Conservation (phyloP, 1,284 basidiomycete genomes). For the Cryptococcus sp. region DNA sequence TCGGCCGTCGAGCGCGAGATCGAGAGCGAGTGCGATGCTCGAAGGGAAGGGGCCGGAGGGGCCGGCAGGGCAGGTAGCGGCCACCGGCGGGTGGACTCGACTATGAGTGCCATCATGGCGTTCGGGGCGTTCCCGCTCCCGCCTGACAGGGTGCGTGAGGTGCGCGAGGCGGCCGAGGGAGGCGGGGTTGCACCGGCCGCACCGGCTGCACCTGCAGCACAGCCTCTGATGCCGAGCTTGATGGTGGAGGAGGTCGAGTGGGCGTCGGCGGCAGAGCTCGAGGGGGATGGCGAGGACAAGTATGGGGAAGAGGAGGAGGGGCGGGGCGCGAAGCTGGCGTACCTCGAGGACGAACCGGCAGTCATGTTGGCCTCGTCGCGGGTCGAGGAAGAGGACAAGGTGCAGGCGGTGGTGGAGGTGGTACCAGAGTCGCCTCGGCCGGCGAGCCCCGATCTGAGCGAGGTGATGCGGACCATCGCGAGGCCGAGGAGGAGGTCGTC, state of each 20-base stretch:
- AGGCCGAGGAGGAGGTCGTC: background rate
- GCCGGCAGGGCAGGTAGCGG: background rate
- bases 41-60: too few relatives aligned
- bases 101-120: slow-evolving; percentile 13
- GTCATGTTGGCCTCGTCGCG: too few relatives aligned
- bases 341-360: too few relatives aligned
- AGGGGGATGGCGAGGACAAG: background rate
- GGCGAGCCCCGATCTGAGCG: slow-evolving; percentile 13
- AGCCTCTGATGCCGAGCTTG: background rate
- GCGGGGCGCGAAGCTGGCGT: too few relatives aligned
- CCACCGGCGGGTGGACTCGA: slow-evolving; percentile 12
- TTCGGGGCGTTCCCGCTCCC: slow-evolving; percentile 12
- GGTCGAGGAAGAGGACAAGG: background rate
- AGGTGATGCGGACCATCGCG: slow-evolving; percentile 1
- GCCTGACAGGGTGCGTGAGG: slow-evolving; percentile 10
- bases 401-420: background rate
- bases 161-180: background rate
- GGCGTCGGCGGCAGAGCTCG: background rate
- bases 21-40: too few relatives aligned
- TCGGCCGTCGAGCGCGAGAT: too few relatives aligned
- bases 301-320: background rate
- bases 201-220: background rate
- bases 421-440: background rate
- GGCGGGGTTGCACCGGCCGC: background rate
- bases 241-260: background rate